Percentiles rank a stretch among this genome's conserved stretches.
These are phyloP conservation scores for Phanerochaete sordida DNA, from an alignment of 768 basidiomycete species.

Conservation along the genomic window DNA sequence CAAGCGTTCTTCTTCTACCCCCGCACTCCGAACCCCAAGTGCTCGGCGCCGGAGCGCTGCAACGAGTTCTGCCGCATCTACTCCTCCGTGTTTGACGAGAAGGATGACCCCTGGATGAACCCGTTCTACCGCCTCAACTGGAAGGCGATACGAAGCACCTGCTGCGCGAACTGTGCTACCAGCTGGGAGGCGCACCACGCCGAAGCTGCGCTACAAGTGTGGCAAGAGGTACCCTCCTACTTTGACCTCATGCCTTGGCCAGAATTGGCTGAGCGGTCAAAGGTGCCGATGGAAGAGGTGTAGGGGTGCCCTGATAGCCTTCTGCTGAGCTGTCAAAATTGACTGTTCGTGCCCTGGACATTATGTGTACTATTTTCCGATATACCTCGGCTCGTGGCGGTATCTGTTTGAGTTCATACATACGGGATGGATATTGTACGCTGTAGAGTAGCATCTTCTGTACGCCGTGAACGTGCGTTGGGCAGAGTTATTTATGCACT, in stretches of 20 bases:
- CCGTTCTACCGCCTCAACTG: conserved; percentile 12
- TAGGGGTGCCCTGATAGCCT: too few relatives aligned
- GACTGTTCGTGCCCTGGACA: too few relatives aligned
- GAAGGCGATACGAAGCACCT: conserved; percentile 6
- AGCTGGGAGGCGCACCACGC: conserved; percentile 9
- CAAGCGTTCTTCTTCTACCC: conserved; percentile 11
- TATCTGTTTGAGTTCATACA: too few relatives aligned
- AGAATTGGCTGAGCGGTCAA: conserved; percentile 2
- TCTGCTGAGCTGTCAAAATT: too few relatives aligned
- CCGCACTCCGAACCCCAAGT: background rate
- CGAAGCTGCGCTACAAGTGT: conserved; percentile 12
- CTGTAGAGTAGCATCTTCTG: too few relatives aligned
- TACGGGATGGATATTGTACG: too few relatives aligned
- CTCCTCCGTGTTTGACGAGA: conserved; percentile 8
- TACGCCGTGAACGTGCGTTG: too few relatives aligned
- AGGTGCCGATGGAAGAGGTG: background rate
- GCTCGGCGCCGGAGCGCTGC: background rate
- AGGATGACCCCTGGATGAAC: conserved; percentile 14
- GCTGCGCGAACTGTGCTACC: conserved; percentile 13
- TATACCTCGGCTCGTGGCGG: too few relatives aligned
- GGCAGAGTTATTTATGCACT: too few relatives aligned
- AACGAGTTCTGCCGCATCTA: conserved; percentile 8
- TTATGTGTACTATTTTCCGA: too few relatives aligned
- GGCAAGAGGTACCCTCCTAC: conserved; percentile 17
- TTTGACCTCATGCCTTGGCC: conserved; percentile 22